Evolutionary conservation across 148 eudicot genomes (phyloP), one percentile per base, ranked within the genome.

Genomic region (Camellia lanceoleosa): DNA sequence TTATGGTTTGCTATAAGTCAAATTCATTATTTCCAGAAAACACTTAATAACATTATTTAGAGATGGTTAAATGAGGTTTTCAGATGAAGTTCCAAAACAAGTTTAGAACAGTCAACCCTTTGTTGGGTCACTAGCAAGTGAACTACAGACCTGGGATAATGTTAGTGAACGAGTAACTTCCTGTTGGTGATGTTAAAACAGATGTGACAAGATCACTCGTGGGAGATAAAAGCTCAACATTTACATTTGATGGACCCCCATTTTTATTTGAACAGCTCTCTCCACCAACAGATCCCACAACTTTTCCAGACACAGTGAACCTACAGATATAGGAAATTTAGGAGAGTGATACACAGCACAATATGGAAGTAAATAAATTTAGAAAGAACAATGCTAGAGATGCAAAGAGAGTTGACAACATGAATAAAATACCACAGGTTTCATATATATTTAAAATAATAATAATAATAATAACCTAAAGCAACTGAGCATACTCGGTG

Each of bases 181-280:
- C 98, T 10, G 85, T 75, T 6, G 89, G 56, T 79, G 98, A 87
- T 84, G 99, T 92, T 62, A 80, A 80, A 84, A 84, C 92, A 78
- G 94, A 90, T n/a, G 98, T 91, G 30, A 91, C 79, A 79, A 90
- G 78, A 81, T 88, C 94, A 76, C 87, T 94, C 38, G 74, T 77
- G 42, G 89, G 71, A 83, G 93, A 89, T 67, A 91, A 81, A 74
- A 97, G 99, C 85, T 94, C 96, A 72, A 97, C 91, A 38, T 83
- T 89, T 66, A 97, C 96, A 84, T 90, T 82, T 79, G 97, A 89
- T 81, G 99, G 98, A 70, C 99, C 99, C 61, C 93, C 94, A 74
- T 84, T 80, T 88, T 88, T 92, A 64, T 85, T 85, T 20, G 77
- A 78, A 82, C 99, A 97, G 78, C 97, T 92, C 78, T 81, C 87